Conservation (phyloP, 1,284 basidiomycete species). For the Stygiomarasmius scandens region DNA sequence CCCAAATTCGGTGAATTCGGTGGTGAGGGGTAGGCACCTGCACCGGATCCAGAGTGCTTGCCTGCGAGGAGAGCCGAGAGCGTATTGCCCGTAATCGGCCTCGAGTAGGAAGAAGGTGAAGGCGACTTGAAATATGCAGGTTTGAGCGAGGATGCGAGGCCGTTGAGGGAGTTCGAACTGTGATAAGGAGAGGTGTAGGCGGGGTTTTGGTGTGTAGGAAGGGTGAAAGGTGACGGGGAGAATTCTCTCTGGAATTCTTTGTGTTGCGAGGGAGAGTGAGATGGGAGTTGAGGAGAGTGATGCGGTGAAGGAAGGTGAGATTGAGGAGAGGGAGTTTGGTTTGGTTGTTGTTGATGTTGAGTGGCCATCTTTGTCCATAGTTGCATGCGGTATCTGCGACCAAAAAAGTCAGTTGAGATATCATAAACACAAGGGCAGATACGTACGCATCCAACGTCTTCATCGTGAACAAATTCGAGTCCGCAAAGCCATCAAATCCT, state of each 20-base stretch:
- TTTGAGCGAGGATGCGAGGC: constrained; percentile 18
- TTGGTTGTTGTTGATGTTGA: constrained; percentile 38
- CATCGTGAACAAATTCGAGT: constrained; percentile 79
- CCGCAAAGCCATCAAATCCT: constrained; percentile 71
- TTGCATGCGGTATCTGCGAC: constrained; percentile 73
- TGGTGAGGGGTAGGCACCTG: background rate
- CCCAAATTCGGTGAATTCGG: constrained; percentile 2
- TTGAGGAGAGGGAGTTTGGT: constrained; percentile 30
- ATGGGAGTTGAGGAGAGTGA: constrained; percentile 4
- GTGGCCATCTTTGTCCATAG: constrained; percentile 83
- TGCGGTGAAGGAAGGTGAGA: background rate
- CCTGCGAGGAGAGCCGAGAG: constrained; percentile 50
- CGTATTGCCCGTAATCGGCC: constrained; percentile 19
- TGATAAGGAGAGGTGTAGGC: background rate
- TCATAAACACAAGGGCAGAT: constrained; percentile 6
- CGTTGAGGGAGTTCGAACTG: background rate
- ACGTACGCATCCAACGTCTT: constrained; percentile 80
- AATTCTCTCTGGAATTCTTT: constrained; percentile 11
- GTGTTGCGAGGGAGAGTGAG: background rate
- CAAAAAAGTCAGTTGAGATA: constrained; percentile 8
- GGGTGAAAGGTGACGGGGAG: constrained; percentile 15
- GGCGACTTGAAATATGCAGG: constrained; percentile 19
- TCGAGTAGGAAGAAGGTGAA: constrained; percentile 17
- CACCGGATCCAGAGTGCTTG: constrained; percentile 38
- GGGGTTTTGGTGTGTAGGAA: background rate